Conservation (phyloP, 139 green algal genomes). For the Desmodesmus armatus region DNA sequence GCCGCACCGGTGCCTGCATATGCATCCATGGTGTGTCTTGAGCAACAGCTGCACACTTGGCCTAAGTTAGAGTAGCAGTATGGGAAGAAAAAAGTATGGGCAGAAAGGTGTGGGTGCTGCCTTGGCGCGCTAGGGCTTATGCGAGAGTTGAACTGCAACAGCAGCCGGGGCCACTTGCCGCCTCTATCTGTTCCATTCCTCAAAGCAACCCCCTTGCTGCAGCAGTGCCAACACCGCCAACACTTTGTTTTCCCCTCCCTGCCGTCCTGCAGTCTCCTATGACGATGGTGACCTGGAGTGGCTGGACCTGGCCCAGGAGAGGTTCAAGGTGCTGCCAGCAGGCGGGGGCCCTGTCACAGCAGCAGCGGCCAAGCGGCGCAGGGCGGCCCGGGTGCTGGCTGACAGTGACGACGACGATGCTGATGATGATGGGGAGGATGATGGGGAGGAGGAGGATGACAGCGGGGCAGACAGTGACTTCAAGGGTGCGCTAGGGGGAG, state of each 20-base stretch:
- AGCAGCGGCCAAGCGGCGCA: constrained; percentile 19
- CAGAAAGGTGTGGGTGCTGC: no score
- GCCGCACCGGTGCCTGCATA: background rate
- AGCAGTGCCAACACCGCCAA: no score
- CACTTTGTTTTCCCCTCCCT: background rate
- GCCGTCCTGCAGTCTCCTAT: constrained; percentile 62
- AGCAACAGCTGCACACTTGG: background rate
- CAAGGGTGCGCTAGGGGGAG: constrained; percentile 34
- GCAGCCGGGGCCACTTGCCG: no score
- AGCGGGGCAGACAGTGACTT: constrained; percentile 32
- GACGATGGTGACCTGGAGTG: constrained; percentile 86
- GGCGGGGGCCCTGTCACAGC: background rate
- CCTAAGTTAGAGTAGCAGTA: no score
- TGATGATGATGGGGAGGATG: constrained; percentile 26
- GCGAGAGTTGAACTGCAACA: no score
- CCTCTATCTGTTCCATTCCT: no score
- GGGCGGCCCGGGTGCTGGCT: constrained; percentile 22
- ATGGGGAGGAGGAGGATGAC: constrained; percentile 21
- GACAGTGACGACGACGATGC: constrained; percentile 45
- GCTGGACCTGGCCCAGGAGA: constrained; percentile 66
- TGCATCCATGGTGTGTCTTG: background rate
- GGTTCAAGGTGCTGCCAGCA: constrained; percentile 39
- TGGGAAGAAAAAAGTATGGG: no score
- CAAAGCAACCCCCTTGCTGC: no score
- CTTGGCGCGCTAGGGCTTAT: no score